Base-by-base conservation (phyloP, 352 stramenopile genomes). In the Hyaloperonospora brassicae region DNA sequence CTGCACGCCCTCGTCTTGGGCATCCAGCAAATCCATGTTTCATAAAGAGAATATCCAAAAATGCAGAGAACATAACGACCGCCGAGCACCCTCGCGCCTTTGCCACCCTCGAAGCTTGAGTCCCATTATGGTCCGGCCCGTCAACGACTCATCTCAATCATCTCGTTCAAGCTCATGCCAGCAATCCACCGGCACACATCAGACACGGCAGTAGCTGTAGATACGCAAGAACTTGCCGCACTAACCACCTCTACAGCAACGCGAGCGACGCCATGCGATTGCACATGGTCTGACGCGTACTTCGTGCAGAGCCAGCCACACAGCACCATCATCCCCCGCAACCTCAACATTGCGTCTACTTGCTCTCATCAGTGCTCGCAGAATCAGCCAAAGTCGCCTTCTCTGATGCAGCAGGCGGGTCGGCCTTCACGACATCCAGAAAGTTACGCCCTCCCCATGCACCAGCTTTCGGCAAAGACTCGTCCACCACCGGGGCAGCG, bases 361-460 rank as follows among this genome's bases (percentile, higher is more conserved):
- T 76, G 59, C 65, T 73, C 43, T 79, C 69, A 52, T 62, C 72
- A 11, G 74, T 61, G 52, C 61, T 73, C 48, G 53, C 47, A 57
- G 51, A 35, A 71, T 61, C 70, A 68, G 38, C 50, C 25, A 52
- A 46, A 14, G 64, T 55, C 30, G 41, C 47, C 47, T 73, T 76
- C 40, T 70, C 69, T 47, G 68, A 66, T 6, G 70, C 68, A 47
- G 56, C 64, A 60, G 66, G 54, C 17, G 76, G 77, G 45, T 90
- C 77, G 57, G 79, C 72, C 68, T 89, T 93, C 45, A 93, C 82
- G 13, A 93, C 79, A 52, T 93, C 82, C 44, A 88, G 56, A 44
- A 93, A 93, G 62, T 86, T 87, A 35, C 82, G 82, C 27, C 76
- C 79, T 34, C 82, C 82, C 82, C 82, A 93, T 31, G 78, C 82